These are phyloP conservation scores for Coriaria nepalensis DNA, from an alignment of 306 rosid genomes.

Conservation along the genomic window DNA sequence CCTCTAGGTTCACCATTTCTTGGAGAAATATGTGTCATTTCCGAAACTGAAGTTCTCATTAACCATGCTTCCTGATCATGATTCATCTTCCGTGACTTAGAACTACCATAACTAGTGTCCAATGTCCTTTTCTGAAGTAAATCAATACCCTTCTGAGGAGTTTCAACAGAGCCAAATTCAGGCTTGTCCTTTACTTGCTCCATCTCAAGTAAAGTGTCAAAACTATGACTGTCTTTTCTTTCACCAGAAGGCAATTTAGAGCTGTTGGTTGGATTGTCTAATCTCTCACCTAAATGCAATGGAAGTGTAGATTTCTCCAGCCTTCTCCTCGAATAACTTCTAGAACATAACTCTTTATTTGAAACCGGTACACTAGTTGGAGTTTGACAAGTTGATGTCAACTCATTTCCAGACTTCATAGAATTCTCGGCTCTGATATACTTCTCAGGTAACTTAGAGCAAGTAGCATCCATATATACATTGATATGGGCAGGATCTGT, in stretches of 20 bases:
- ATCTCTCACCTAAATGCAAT: conserved; percentile 23
- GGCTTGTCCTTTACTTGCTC: conserved; percentile 19
- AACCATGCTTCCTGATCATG: conserved; percentile 19
- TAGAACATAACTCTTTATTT: conserved; percentile 21
- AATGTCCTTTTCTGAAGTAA: conserved; percentile 32
- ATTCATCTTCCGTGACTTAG: conserved; percentile 25
- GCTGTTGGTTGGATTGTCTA: conserved; percentile 19
- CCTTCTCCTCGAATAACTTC: conserved; percentile 29
- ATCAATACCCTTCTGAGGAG: conserved; percentile 18
- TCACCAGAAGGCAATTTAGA: conserved; percentile 19
- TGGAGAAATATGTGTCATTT: conserved; percentile 15
- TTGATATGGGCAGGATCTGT: conserved; percentile 13
- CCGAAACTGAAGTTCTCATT: conserved; percentile 18
- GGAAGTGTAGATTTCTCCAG: conserved; percentile 31
- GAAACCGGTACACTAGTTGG: conserved; percentile 23
- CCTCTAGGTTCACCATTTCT: conserved; percentile 10
- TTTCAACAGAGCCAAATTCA: conserved; percentile 24
- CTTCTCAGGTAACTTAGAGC: conserved; percentile 14
- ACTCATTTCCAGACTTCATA: conserved; percentile 19
- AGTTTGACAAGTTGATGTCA: conserved; percentile 22
- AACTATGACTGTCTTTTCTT: conserved; percentile 16
- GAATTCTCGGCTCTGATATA: conserved; percentile 15
- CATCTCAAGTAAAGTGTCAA: conserved; percentile 18
- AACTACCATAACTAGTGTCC: conserved; percentile 27
- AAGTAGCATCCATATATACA: conserved; percentile 12